Evolutionary conservation across 352 stramenopile genomes (phyloP).

Genomic region (Globisporangium mamillatum): DNA sequence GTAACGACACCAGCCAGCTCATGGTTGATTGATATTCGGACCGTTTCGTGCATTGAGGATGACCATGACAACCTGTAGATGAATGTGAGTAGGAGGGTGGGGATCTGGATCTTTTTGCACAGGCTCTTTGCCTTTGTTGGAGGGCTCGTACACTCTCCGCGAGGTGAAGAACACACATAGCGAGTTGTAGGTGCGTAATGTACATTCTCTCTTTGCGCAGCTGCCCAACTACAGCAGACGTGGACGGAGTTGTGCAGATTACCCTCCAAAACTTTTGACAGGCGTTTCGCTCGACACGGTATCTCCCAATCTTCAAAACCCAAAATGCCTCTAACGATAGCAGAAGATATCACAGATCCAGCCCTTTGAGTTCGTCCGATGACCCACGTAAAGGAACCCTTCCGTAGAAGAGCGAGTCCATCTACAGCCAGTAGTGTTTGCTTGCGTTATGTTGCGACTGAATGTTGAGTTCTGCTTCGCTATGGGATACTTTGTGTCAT

Average conservation of each 20-base stretch:
- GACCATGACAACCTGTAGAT: neutral
- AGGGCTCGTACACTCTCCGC: neutral
- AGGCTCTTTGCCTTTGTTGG: neutral
- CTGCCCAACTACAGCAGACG: neutral
- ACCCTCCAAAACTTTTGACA: neutral
- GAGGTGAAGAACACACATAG: neutral
- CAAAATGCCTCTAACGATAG: neutral
- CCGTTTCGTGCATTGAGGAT: neutral
- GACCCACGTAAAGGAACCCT: neutral
- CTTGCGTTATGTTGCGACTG: neutral
- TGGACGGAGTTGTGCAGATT: neutral
- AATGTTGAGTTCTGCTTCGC: neutral
- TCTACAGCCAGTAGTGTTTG: neutral
- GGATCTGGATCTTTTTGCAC: neutral
- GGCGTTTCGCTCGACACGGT: neutral
- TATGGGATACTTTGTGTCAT: neutral
- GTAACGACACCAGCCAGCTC: neutral
- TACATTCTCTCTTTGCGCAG: neutral
- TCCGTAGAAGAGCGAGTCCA: neutral
- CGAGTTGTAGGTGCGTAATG: neutral
- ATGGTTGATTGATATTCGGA: neutral
- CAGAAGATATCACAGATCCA: neutral
- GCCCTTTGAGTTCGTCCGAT: neutral
- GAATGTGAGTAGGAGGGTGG: neutral
- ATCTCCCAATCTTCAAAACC: neutral